These are phyloP conservation scores for Pseudocercospora eumusae DNA, from an alignment of 2,329 filamentous ascomycete species.

Conservation along the genomic window DNA sequence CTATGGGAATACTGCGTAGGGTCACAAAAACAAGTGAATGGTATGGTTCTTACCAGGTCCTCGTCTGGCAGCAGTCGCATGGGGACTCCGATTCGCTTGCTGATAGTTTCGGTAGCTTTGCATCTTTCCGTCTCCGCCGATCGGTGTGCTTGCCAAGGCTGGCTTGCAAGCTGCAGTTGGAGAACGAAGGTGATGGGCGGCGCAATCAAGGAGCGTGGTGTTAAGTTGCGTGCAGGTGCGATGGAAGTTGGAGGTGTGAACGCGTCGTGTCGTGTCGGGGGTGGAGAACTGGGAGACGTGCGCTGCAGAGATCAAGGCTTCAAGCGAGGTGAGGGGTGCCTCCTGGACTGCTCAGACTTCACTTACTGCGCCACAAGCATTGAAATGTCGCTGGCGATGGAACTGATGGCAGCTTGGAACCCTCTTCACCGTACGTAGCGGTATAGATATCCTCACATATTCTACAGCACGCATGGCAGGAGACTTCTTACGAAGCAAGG, in stretches of 20 bases:
- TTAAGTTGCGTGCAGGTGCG: conserved; percentile 16
- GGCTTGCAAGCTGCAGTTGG: conserved; percentile 16
- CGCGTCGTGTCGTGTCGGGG: conserved; percentile 7
- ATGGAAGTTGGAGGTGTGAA: conserved; percentile 14
- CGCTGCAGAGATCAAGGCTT: conserved; percentile 7
- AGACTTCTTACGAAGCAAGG: conserved; percentile 36
- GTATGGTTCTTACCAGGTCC: conserved; percentile 44
- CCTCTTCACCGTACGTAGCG: background rate
- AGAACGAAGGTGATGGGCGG: conserved; percentile 5
- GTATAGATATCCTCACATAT: no score
- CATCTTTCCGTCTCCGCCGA: conserved; percentile 39
- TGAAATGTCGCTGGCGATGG: background rate
- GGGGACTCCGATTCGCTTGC: conserved; percentile 37
- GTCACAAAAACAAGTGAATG: conserved; percentile 11
- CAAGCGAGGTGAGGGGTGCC: conserved; percentile 2
- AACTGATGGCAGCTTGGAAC: no score
- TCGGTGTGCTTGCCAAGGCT: conserved; percentile 25
- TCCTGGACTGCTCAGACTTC: background rate
- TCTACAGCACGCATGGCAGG: conserved; percentile 33
- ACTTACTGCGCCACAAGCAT: background rate
- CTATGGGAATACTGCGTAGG: background rate
- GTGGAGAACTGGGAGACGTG: background rate
- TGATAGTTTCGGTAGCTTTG: conserved; percentile 52
- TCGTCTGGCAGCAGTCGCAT: conserved; percentile 38
- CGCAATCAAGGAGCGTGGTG: conserved; percentile 9